Evolutionary conservation across 176 grass and related monocot species (phyloP), one percentile per base, ranked within the genome.

Genomic region (Pontederia paniculata): DNA sequence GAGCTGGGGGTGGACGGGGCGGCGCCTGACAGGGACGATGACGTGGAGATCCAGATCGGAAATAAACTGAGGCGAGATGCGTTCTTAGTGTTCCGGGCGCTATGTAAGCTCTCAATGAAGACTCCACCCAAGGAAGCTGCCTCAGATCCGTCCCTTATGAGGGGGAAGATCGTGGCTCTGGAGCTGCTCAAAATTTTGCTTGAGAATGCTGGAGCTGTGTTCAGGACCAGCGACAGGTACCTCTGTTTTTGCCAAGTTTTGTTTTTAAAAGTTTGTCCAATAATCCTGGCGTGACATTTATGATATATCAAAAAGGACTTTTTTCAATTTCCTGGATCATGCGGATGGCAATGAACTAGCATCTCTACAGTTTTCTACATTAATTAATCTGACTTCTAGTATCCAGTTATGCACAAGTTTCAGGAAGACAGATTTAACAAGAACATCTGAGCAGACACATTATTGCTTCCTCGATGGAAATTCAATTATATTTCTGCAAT

Each of bases 21-120:
- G 45, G 76, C 62, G 23, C 50, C 71, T 65, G 86, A 69, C 21
- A 78, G 82, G 71, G 93, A 91, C 8, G 93, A 88, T 42, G 93
- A 98, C 71, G 64, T 78, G 49, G 93, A 98, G 69, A 78, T 98
- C 41, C 79, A 80, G 75, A 91, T 98, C 54, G 87, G 93, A 18
- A 98, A 98, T 74, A 98, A 98, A 47, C 58, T 98, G 61, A 77
- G 83, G 51, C 76, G 93, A 54, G 93, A 98, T 62, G 93, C 87
- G 45, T 98, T 98, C 68, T 62, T 98, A 71, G 86, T 98, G 58
- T 98, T 98, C 71, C 83, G 87, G 12, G 87, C 93, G 22, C 61
- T 98, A 59, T 98, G 93, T 70, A 98, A 98, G 75, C 86, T 98
- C 76, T 98, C 93, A 1, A 98, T 98, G 86, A 98, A 98, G 72